Conservation (phyloP, 495 filamentous ascomycete genomes). For the Lophiotrema nucula region DNA sequence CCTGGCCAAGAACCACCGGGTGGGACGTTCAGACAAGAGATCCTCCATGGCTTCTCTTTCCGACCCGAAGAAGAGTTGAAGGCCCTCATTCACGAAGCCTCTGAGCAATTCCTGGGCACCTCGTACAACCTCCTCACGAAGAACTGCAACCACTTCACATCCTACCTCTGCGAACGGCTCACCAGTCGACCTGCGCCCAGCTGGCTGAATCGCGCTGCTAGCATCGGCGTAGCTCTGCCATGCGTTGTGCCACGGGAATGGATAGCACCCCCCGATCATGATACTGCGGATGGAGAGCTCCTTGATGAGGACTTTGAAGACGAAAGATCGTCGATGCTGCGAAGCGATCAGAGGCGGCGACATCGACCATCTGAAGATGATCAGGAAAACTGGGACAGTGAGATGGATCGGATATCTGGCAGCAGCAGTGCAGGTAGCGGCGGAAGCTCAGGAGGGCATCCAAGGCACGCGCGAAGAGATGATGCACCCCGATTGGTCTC, state of each 20-base stretch:
- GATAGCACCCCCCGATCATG: conserved; percentile 72
- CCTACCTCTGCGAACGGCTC: conserved; percentile 62
- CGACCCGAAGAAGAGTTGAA: conserved; percentile 63
- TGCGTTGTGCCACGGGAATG: conserved; percentile 78
- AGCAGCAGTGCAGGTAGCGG: conserved; percentile 29
- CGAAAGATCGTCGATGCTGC: conserved; percentile 56
- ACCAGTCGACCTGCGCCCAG: conserved; percentile 62
- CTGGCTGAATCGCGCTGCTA: conserved; percentile 78
- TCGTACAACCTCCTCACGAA: conserved; percentile 72
- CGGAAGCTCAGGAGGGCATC: conserved; percentile 33
- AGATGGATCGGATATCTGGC: conserved; percentile 33
- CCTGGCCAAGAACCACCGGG: conserved; percentile 68
- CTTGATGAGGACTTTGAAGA: conserved; percentile 53
- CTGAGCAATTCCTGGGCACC: conserved; percentile 65
- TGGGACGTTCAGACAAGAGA: conserved; percentile 65
- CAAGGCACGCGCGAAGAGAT: conserved; percentile 34
- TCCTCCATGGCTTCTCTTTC: conserved; percentile 72
- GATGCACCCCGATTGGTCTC: conserved; percentile 22
- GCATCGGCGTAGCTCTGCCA: conserved; percentile 70
- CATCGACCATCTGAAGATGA: conserved; percentile 33
- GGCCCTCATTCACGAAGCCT: conserved; percentile 60
- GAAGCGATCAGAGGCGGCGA: conserved; percentile 35
- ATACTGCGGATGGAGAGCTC: conserved; percentile 67
- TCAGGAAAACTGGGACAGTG: conserved; percentile 35
- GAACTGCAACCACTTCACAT: conserved; percentile 84